Base-by-base conservation (phyloP, 768 basidiomycete species). In the Suillus decipiens region DNA sequence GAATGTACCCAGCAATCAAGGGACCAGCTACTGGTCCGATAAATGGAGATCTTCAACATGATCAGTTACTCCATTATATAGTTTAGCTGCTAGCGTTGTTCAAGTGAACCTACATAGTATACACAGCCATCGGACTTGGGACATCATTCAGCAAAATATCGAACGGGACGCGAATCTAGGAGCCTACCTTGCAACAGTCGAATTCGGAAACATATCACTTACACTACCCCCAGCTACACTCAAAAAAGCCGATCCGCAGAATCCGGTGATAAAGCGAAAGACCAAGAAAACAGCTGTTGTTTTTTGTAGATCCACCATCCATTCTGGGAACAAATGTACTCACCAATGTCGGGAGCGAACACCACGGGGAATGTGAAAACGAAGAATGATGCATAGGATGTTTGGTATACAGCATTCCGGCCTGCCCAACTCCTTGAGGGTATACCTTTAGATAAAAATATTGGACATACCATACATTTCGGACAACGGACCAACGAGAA, bases 311-410 rank as follows among this genome's bases (percentile, higher is more conserved):
- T 12, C 28, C 6, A 61, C 17, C 5, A 39, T 41, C 7, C 10
- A 42, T 17, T 24, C 55, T 12, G 51, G 4, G 22, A 41, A 53
- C 8, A 12, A 12, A 36, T 17, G 14, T 17, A 33, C 36, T 54
- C 57, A 88, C 88, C 81, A 28, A 86, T 81, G 67, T 90, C 80
- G 4, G 85, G 86, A 1, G 89, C 83, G 64, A 94, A 93, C 1
- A 90, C 89, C 7, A 90, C 86, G 0, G 90, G 88, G 69, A 88
- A 89, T 22, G 86, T 85, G 61, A 89, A 81, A 1, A 84, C 69
- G 68, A 90, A 85, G 71, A 90, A 87, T 5, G 85, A 66, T 1
- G 76, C 65, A 65, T 88, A 92, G 0, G 89, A 88, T 3, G 80
- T 67, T 14, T 80, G 78, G 70, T 93, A 92, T 14, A 92, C 82